phyloP scores from a whole-genome alignment of 2,329 filamentous ascomycete genomes.

The Xylariaceae sp. region DNA sequence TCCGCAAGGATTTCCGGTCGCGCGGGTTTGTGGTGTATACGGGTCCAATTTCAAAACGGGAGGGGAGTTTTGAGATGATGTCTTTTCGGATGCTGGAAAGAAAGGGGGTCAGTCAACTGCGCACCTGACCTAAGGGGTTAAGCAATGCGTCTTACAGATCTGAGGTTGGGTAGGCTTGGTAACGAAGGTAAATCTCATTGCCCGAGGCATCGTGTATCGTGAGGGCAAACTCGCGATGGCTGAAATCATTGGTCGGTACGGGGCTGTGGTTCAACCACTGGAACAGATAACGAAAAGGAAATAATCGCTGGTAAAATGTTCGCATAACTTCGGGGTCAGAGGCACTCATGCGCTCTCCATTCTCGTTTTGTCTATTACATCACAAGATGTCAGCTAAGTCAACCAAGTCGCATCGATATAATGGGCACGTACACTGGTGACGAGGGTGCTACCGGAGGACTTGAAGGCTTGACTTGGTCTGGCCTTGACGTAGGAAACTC shows the following conservation, averaged over 20 bases:
- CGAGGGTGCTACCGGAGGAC: slow-evolving; percentile 39
- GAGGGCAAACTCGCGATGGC: slow-evolving; percentile 91
- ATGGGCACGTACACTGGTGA: slow-evolving; percentile 39
- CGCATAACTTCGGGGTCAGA: slow-evolving; percentile 82
- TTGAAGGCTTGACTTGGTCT: slow-evolving; percentile 38
- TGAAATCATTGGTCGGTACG: slow-evolving; percentile 80
- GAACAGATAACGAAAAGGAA: slow-evolving; percentile 90
- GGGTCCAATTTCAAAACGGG: slow-evolving; percentile 97
- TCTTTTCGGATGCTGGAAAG: slow-evolving; percentile 74
- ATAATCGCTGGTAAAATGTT: slow-evolving; percentile 91
- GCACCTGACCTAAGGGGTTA: background rate
- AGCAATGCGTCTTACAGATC: slow-evolving; percentile 42
- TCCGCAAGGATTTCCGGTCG: slow-evolving; percentile 82
- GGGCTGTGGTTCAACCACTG: slow-evolving; percentile 97
- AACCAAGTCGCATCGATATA: background rate
- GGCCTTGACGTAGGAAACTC: slow-evolving; percentile 50
- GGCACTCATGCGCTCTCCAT: slow-evolving; percentile 38
- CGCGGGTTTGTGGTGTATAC: slow-evolving; percentile 91
- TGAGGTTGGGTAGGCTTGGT: slow-evolving; percentile 62
- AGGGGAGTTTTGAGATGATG: slow-evolving; percentile 79
- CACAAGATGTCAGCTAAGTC: slow-evolving; percentile 16
- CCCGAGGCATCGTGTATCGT: slow-evolving; percentile 64
- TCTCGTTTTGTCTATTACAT: slow-evolving; percentile 34
- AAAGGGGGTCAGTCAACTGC: slow-evolving; percentile 5
- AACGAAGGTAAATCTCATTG: slow-evolving; percentile 78